A percentile compares a stretch with the other conserved stretches of the same genome.
Evolutionary conservation across 2,329 filamentous ascomycete species (phyloP).

Genomic region (Epichloe aotearoae): DNA sequence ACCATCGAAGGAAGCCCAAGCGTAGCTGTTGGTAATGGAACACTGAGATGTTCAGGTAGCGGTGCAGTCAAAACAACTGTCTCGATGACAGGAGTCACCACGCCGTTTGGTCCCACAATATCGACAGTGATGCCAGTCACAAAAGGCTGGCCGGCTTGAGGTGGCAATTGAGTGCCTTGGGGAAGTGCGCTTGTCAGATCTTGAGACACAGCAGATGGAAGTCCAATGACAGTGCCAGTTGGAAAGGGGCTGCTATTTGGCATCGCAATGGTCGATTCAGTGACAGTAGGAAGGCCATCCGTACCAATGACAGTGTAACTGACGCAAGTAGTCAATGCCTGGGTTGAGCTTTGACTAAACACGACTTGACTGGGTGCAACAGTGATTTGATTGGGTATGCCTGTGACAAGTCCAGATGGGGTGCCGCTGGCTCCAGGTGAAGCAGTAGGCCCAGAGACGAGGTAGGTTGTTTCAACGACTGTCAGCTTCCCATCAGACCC

Average conservation of each 20-base stretch:
- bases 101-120: slow-evolving; percentile 19
- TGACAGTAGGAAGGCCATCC: slow-evolving; percentile 16
- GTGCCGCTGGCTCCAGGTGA: slow-evolving; percentile 2
- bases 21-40: slow-evolving; percentile 7
- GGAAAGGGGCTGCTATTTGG: slow-evolving; percentile 11
- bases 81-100: slow-evolving; percentile 16
- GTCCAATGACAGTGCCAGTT: slow-evolving; percentile 7
- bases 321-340: slow-evolving; percentile 17
- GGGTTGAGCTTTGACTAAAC: not conserved
- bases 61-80: slow-evolving; percentile 13
- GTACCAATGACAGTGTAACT: slow-evolving; percentile 17
- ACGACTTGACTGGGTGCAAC: slow-evolving; percentile 2
- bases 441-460: slow-evolving; percentile 10
- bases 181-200: slow-evolving; percentile 7
- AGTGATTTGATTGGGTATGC: slow-evolving; percentile 11
- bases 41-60: not conserved
- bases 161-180: slow-evolving; percentile 8
- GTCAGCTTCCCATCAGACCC: slow-evolving; percentile 16
- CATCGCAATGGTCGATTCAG: slow-evolving; percentile 19
- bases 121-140: slow-evolving; percentile 19
- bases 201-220: slow-evolving; percentile 9
- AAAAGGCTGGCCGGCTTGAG: slow-evolving; percentile 8
- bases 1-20: slow-evolving; percentile 10
- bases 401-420: slow-evolving; percentile 13
- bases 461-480: slow-evolving; percentile 15